Evolutionary conservation across 768 basidiomycete species (phyloP).

Genomic region (Trametes cubensis): DNA sequence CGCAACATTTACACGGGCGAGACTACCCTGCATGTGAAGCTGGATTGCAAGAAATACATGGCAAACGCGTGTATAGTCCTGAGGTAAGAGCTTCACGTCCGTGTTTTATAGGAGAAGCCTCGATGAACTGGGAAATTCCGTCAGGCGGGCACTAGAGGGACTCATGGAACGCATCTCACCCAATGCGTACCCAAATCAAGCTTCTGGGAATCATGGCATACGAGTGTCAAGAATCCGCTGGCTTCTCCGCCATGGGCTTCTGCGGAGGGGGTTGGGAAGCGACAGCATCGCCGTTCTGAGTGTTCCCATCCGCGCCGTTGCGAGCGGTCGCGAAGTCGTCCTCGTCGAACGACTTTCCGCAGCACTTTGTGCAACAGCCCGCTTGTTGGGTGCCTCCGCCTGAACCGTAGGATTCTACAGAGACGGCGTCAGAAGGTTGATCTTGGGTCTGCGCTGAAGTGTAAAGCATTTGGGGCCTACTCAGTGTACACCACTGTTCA

Average conservation of each 20-base stretch:
- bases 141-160: no score
- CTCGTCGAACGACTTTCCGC: slow-evolving; percentile 18
- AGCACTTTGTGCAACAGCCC: slow-evolving; percentile 18
- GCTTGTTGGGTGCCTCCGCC: slow-evolving; percentile 8
- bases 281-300: not conserved
- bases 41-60: no score
- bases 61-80: no score
- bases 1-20: no score
- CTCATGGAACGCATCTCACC: no score
- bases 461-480: not conserved
- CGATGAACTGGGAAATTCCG: no score
- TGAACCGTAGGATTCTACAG: not conserved
- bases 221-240: not conserved
- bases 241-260: slow-evolving; percentile 9
- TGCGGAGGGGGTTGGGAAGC: slow-evolving; percentile 11
- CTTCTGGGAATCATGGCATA: no score
- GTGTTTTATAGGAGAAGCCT: no score
- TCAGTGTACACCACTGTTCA: slow-evolving; percentile 9
- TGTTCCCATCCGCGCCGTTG: not conserved
- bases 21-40: no score
- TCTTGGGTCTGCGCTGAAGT: no score
- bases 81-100: no score
- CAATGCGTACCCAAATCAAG: no score
- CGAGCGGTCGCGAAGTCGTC: slow-evolving; percentile 12
- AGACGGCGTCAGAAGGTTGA: not conserved